A percentile compares a stretch with the other conserved stretches of the same genome.
Evolutionary conservation across 352 stramenopile species (phyloP).

Genomic region (Pythium folliculosum): DNA sequence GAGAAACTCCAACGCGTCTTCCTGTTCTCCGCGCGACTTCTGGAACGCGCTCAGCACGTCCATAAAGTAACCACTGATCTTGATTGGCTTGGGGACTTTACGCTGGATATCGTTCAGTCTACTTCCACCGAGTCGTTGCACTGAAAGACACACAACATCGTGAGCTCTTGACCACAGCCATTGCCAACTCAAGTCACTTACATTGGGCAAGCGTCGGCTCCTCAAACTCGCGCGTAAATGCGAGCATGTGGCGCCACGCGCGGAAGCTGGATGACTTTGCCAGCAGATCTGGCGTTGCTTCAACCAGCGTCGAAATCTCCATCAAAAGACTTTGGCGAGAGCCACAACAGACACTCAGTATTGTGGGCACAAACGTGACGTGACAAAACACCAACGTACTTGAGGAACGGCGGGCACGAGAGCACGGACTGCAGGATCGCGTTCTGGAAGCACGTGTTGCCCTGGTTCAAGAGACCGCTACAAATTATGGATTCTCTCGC

Average conservation of each 20-base stretch:
- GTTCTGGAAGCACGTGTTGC: constrained; percentile 90
- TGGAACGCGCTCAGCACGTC: constrained; percentile 82
- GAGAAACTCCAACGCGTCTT: constrained; percentile 86
- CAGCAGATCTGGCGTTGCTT: constrained; percentile 49
- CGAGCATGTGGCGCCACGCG: constrained; percentile 77
- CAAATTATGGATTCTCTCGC: background rate
- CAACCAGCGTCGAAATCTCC: constrained; percentile 57
- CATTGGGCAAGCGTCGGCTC: constrained; percentile 71
- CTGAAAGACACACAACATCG: constrained; percentile 1
- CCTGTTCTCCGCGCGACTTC: constrained; percentile 78
- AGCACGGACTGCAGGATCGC: constrained; percentile 85
- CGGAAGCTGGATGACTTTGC: constrained; percentile 53
- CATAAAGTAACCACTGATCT: constrained; percentile 83
- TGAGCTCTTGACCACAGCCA: background rate
- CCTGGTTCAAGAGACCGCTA: constrained; percentile 81
- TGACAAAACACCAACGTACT: constrained; percentile 41
- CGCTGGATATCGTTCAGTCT: constrained; percentile 37
- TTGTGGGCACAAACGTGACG: background rate
- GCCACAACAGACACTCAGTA: background rate
- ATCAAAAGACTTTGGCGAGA: constrained; percentile 47
- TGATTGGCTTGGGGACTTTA: constrained; percentile 68
- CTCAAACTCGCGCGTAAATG: constrained; percentile 81
- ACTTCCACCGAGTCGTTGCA: constrained; percentile 26
- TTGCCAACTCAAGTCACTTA: constrained; percentile 31
- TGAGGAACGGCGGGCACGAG: constrained; percentile 76